phyloP scores from a whole-genome alignment of 2,329 filamentous ascomycete species.

The Neonectria sp. region DNA sequence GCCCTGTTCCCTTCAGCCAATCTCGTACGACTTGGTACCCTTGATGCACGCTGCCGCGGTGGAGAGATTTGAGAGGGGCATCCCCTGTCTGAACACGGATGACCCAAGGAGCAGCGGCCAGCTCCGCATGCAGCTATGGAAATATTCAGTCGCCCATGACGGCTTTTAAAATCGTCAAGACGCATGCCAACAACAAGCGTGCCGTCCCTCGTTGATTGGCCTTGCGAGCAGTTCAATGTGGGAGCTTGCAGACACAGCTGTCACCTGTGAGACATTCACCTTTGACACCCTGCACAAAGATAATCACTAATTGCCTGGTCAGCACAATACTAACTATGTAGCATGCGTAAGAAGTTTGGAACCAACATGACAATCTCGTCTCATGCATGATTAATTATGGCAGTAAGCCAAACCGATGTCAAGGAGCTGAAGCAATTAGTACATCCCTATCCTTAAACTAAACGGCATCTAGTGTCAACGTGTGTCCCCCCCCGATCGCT shows the following conservation, averaged over 20 bases:
- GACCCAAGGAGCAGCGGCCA: conserved; percentile 17
- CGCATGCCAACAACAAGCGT: not conserved
- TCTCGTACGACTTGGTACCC: conserved; percentile 38
- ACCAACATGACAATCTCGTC: not conserved
- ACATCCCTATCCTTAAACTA: too few relatives aligned
- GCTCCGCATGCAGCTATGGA: conserved; percentile 15
- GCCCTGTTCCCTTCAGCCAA: conserved; percentile 10
- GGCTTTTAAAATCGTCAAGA: not conserved
- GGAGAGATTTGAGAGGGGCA: conserved; percentile 6
- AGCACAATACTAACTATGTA: not conserved
- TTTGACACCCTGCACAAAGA: not conserved
- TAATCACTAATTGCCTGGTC: not conserved
- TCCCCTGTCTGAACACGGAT: conserved; percentile 3
- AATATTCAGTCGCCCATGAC: conserved; percentile 6
- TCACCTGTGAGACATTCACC: not conserved
- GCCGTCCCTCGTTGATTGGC: not conserved
- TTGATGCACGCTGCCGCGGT: conserved; percentile 4
- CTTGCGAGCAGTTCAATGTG: not conserved
- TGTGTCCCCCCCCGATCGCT: not conserved
- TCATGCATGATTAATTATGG: conserved; percentile 16
- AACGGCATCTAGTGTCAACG: not conserved
- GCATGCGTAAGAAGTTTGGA: not conserved
- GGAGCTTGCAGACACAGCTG: not conserved
- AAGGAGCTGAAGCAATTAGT: too few relatives aligned
- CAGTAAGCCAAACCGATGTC: not conserved